Evolutionary conservation across 352 stramenopile species (phyloP).

Genomic region (Pythium rhizo-oryzae): DNA sequence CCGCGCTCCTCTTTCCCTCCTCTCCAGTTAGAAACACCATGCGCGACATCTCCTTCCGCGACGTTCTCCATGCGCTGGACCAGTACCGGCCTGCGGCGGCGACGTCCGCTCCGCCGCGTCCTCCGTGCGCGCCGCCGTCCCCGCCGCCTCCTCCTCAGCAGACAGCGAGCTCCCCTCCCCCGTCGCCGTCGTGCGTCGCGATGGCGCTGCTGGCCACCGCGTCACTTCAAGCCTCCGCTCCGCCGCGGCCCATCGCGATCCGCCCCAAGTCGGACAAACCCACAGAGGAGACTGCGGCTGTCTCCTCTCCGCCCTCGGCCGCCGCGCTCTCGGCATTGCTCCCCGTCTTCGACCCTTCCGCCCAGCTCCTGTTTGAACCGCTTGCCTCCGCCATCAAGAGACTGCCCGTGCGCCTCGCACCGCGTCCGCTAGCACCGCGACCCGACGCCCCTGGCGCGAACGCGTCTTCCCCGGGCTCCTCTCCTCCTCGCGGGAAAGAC

Average conservation of each 20-base stretch:
- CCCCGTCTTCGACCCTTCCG: not conserved
- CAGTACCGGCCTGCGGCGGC: constrained; percentile 1
- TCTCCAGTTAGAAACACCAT: not conserved
- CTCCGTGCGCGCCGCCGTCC: no score
- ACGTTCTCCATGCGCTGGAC: constrained; percentile 20
- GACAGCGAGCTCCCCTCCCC: not conserved
- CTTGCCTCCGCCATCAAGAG: not conserved
- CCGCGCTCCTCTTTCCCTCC: constrained; percentile 10
- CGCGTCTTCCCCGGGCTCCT: not conserved
- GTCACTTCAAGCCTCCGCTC: constrained; percentile 1
- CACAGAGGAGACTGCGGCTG: not conserved
- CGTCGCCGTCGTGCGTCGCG: constrained; percentile 5
- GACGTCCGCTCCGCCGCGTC: not conserved
- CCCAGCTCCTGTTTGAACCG: not conserved
- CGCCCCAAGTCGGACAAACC: constrained; percentile 7
- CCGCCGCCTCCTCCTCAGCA: constrained; percentile 2
- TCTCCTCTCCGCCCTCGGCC: not conserved
- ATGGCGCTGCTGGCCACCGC: constrained; percentile 18
- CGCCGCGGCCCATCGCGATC: constrained; percentile 9
- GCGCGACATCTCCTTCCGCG: constrained; percentile 25
- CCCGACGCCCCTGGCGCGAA: not conserved
- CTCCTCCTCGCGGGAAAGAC: not conserved
- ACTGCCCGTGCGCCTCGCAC: constrained; percentile 15
- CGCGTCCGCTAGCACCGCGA: constrained; percentile 4
- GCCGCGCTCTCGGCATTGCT: not conserved